Conservation (phyloP, 2,329 filamentous ascomycete species). For the Penicillium rolfsii region DNA sequence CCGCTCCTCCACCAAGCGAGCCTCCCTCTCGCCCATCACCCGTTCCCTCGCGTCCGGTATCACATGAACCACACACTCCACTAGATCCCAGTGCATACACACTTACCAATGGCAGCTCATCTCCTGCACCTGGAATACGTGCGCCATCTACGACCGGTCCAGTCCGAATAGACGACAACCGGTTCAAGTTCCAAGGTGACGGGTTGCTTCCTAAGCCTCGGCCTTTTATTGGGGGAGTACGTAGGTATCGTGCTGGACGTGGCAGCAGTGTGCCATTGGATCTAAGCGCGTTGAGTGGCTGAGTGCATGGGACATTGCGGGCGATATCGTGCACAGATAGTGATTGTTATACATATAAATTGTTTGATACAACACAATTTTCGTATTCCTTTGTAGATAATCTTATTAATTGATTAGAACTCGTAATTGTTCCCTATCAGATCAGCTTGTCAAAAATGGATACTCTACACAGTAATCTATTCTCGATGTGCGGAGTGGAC, state of each 20-base stretch:
- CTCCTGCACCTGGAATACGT: conserved; percentile 31
- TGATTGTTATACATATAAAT: conserved; percentile 25
- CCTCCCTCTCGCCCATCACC: conserved; percentile 51
- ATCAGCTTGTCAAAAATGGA: background rate
- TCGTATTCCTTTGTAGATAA: background rate
- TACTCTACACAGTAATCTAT: background rate
- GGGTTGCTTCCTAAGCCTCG: conserved; percentile 80
- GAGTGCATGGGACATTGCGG: conserved; percentile 31
- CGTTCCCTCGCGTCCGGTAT: conserved; percentile 38
- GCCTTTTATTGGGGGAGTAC: conserved; percentile 72
- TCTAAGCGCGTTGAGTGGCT: conserved; percentile 55
- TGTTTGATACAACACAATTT: background rate
- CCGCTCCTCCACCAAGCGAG: conserved; percentile 44
- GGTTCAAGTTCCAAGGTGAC: conserved; percentile 88
- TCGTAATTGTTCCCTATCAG: background rate
- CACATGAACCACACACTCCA: conserved; percentile 61
- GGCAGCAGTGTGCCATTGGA: conserved; percentile 94
- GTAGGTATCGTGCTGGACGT: conserved; percentile 84
- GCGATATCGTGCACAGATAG: conserved; percentile 32
- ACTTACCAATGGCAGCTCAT: conserved; percentile 62
- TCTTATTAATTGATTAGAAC: background rate
- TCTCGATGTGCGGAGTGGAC: background rate
- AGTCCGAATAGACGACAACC: conserved; percentile 70
- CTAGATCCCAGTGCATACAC: conserved; percentile 79
- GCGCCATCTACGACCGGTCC: conserved; percentile 32